Percentiles rank a stretch among this genome's conserved stretches.
phyloP scores from a whole-genome alignment of 257 asterid genomes.

The Verbena officinalis region DNA sequence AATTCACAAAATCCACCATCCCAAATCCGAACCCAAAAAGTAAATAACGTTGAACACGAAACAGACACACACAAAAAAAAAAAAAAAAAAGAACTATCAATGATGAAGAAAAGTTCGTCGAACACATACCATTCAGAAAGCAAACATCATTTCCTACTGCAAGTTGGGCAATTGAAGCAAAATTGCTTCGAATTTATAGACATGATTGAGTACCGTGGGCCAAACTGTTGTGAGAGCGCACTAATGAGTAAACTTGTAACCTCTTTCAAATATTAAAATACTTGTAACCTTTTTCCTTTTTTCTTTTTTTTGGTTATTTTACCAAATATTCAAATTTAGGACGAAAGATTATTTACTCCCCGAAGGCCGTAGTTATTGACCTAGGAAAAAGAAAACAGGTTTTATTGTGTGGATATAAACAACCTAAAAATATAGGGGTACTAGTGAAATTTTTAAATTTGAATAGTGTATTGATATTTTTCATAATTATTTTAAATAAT shows the following conservation, averaged over 20 bases:
- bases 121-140: conserved; percentile 11
- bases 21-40: not conserved
- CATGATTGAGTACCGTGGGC: not conserved
- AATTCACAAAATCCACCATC: not conserved
- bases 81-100: not conserved
- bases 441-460: no score
- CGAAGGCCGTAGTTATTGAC: no score
- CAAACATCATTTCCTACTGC: not conserved
- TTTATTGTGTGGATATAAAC: no score
- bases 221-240: not conserved
- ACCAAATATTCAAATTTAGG: no score
- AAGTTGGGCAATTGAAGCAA: not conserved
- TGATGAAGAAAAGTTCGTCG: not conserved
- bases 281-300: no score
- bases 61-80: not conserved
- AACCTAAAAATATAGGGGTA: no score
- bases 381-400: no score
- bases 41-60: not conserved
- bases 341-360: no score
- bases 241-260: not conserved
- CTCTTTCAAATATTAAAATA: no score
- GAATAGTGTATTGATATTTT: no score
- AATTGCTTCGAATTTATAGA: conserved; percentile 1
- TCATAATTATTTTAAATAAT: no score
- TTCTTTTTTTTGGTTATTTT: no score